Evolutionary conservation across 208 protist genomes (phyloP), one percentile per base, ranked within the genome.

Genomic region (Phytomonas sp.): DNA sequence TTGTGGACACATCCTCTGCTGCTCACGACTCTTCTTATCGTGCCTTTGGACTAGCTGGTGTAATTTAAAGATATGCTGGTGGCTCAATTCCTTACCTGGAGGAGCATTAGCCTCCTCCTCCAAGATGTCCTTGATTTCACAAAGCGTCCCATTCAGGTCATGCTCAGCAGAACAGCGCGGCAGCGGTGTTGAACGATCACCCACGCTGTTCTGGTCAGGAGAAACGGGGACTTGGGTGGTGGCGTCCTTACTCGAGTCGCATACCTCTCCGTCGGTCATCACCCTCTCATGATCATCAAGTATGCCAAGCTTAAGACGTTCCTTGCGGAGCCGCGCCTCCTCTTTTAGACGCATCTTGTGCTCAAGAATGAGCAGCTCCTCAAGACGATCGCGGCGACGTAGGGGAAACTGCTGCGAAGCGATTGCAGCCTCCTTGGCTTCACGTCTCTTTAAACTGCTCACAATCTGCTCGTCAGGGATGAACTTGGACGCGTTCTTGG

Each of bases 311-410:
- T 76, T 77, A 23, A 78, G 80, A n/a, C 82, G 87, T 70, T 86
- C 73, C 15, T 69, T 77, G 9, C 87, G 83, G 30, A 89, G 73
- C 15, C 82, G 73, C 17, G 72, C 78, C 75, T 96, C 81, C 71
- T 83, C 76, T 60, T 68, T 70, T 6, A 92, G 74, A 15, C 90
- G 85, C 15, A 78, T 71, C 74, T 92, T 91, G 78, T 92, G 79
- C 70, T 96, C 87, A 67, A 96, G 83, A 64, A 96, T 66, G 23
- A 96, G 79, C 30, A 96, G 80, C 75, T 92, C 87, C 82, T 96
- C 80, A 34, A 96, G 79, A 67, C 86, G 90, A 68, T 96, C 90
- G 59, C 90, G 90, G 67, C 90, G 87, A 28, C 90, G 90, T 72
- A 96, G 71, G 13, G 90, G 87, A 60, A 96, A 84, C 32, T 84